phyloP scores from a whole-genome alignment of 257 asterid species.

The Linaria vulgaris region DNA sequence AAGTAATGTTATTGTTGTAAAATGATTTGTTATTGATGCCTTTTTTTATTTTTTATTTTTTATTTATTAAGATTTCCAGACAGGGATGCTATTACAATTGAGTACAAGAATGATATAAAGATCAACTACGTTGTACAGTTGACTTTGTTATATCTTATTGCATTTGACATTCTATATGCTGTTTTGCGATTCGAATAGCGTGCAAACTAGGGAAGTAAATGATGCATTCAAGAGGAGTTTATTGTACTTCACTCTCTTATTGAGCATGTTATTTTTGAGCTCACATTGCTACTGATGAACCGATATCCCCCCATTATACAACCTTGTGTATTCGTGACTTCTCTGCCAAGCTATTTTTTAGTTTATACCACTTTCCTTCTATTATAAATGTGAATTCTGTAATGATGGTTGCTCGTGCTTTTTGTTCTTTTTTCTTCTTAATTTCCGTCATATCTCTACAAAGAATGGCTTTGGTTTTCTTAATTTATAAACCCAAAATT shows the following conservation, averaged over 20 bases:
- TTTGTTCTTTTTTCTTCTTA: neutral
- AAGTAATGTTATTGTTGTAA: neutral
- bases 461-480: slow-evolving; percentile 12
- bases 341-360: slow-evolving; percentile 8
- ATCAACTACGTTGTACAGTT: slow-evolving; percentile 3
- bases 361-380: slow-evolving; percentile 1
- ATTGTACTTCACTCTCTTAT: slow-evolving; percentile 1
- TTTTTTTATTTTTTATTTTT: too few relatives aligned
- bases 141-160: slow-evolving; percentile 2
- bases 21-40: slow-evolving; percentile 6
- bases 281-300: neutral
- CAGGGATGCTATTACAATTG: slow-evolving; percentile 19
- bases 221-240: slow-evolving; percentile 6
- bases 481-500: slow-evolving; percentile 3
- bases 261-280: neutral
- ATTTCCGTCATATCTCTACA: neutral
- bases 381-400: neutral
- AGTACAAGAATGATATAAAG: neutral
- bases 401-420: slow-evolving; percentile 10
- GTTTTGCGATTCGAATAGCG: neutral
- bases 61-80: neutral
- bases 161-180: slow-evolving; percentile 4
- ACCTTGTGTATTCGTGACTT: slow-evolving; percentile 7
- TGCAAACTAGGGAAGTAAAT: slow-evolving; percentile 5
- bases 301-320: neutral